phyloP scores from a whole-genome alignment of 257 asterid species.

The Salvia hispanica region DNA sequence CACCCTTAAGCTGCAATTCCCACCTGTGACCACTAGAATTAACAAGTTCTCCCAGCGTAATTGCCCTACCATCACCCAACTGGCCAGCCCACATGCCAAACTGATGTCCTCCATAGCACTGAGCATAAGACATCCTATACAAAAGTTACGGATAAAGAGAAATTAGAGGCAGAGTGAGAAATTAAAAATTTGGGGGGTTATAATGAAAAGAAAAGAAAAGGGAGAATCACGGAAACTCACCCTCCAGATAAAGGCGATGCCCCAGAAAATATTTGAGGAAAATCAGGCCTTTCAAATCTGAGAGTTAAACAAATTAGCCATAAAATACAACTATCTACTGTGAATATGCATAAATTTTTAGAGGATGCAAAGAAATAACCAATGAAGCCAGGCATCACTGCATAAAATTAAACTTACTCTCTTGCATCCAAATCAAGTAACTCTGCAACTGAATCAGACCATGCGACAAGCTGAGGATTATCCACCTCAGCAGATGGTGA shows the following conservation, averaged over 20 bases:
- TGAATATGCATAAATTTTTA: constrained; percentile 25
- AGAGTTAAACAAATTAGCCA: constrained; percentile 37
- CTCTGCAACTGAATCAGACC: constrained; percentile 88
- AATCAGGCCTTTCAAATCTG: constrained; percentile 91
- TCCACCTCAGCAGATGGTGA: constrained; percentile 87
- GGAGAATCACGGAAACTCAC: constrained; percentile 53
- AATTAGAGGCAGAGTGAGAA: constrained; percentile 2
- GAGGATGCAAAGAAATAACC: constrained; percentile 1
- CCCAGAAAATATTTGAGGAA: constrained; percentile 76
- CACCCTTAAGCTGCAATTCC: constrained; percentile 98
- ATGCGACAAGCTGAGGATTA: constrained; percentile 85
- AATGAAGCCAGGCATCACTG: constrained; percentile 12
- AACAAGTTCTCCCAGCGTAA: constrained; percentile 88
- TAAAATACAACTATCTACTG: constrained; percentile 24
- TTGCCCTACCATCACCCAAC: constrained; percentile 97
- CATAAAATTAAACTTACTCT: constrained; percentile 59
- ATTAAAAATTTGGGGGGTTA: neutral
- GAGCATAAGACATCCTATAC: constrained; percentile 75
- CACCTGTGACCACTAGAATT: constrained; percentile 76
- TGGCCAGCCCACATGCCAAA: constrained; percentile 99
- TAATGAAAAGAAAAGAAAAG: neutral
- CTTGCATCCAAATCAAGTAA: constrained; percentile 75
- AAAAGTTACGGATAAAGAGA: constrained; percentile 13
- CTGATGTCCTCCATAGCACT: constrained; percentile 99
- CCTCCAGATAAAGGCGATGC: constrained; percentile 64